Conservation (phyloP, 2,329 filamentous ascomycete species). For the Seiridium unicorne region DNA sequence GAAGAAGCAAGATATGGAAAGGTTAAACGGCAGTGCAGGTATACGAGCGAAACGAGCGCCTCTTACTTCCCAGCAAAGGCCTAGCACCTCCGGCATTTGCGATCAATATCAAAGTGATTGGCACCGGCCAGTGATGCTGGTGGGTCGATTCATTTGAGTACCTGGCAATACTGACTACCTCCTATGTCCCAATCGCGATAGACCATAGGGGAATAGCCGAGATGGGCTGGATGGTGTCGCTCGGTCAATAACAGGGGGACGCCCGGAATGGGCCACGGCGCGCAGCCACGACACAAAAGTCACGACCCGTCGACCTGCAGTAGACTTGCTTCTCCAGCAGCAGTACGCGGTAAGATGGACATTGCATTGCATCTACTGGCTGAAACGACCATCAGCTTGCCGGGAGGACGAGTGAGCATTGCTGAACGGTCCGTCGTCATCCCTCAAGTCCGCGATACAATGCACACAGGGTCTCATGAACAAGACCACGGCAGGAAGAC, state of each 20-base stretch:
- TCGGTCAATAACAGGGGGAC: neutral
- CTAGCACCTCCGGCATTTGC: neutral
- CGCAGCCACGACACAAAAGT: neutral
- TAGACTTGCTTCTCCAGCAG: neutral
- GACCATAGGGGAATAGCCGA: conserved; percentile 9
- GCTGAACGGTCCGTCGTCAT: too few species aligned
- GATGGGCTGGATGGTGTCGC: neutral
- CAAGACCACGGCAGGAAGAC: too few species aligned
- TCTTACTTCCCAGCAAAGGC: neutral
- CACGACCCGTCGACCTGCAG: neutral
- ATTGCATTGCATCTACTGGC: neutral
- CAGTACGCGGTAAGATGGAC: neutral
- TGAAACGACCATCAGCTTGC: neutral
- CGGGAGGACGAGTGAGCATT: too few species aligned
- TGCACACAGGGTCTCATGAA: too few species aligned
- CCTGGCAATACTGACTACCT: conserved; percentile 15
- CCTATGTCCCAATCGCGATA: neutral
- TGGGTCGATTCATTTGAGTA: conserved; percentile 23
- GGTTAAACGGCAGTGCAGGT: neutral
- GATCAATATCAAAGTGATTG: neutral
- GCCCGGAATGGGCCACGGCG: too few species aligned
- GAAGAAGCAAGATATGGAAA: neutral
- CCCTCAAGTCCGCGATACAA: too few species aligned
- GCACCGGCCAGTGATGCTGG: conserved; percentile 10
- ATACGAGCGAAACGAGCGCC: neutral